These are phyloP conservation scores for Anaeramoeba ignava DNA, from an alignment of 78 protist genomes.

Conservation along the genomic window DNA sequence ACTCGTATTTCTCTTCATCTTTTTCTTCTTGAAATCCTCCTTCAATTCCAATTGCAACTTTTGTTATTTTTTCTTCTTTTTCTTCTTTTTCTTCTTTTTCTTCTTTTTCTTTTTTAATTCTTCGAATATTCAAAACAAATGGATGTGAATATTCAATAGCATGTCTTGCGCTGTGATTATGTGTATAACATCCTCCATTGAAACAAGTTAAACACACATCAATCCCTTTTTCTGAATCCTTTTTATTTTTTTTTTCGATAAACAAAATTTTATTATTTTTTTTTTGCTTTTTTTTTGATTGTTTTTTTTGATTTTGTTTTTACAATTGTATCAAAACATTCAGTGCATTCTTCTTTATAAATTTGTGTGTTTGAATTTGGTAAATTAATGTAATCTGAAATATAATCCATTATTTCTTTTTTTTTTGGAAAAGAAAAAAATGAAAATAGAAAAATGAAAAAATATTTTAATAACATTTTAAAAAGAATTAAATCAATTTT, in stretches of 20 bases:
- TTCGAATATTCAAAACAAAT: neutral
- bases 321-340: conserved; percentile 12
- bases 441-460: too few species aligned
- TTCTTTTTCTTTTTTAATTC: neutral
- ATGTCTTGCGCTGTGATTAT: neutral
- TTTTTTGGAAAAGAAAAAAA: too few species aligned
- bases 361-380: conserved; percentile 1
- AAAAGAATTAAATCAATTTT: too few species aligned
- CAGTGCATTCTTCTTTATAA: conserved; percentile 23
- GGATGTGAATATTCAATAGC: conserved; percentile 10
- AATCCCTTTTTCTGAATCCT: conserved; percentile 12
- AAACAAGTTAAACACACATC: conserved; percentile 15
- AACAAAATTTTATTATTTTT: neutral
- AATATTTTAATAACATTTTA: too few species aligned
- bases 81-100: conserved; percentile 14
- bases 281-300: neutral
- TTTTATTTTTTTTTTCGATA: neutral
- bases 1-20: conserved; percentile 24
- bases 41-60: conserved; percentile 43
- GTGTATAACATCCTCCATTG: conserved; percentile 6
- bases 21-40: conserved; percentile 7
- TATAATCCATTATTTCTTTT: too few species aligned
- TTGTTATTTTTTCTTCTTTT: conserved; percentile 30
- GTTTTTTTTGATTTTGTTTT: neutral
- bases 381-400: neutral